phyloP scores from a whole-genome alignment of 78 protist species.

The Dictyostelium brefeldianum region DNA sequence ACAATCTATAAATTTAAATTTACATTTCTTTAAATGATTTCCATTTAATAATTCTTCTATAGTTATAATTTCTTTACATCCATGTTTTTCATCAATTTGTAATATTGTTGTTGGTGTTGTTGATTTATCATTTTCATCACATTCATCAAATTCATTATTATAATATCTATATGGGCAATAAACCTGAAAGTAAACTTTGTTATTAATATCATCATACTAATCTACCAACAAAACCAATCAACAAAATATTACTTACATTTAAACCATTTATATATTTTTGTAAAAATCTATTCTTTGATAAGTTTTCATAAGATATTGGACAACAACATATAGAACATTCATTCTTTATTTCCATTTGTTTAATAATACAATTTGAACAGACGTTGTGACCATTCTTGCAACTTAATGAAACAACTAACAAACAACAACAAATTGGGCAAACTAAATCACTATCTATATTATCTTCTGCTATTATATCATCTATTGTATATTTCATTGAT shows the following conservation, averaged over 20 bases:
- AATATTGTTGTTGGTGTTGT: no score
- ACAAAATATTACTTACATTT: background rate
- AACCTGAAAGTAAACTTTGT: background rate
- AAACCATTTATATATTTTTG: conserved; percentile 11
- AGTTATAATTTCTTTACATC: conserved; percentile 13
- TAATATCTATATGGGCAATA: conserved; percentile 2
- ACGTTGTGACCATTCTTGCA: background rate
- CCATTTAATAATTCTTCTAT: background rate
- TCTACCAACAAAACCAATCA: background rate
- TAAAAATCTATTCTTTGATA: background rate
- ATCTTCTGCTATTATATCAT: background rate
- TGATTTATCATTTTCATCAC: background rate
- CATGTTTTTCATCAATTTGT: background rate
- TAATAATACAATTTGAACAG: background rate
- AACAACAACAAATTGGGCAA: background rate
- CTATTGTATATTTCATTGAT: conserved; percentile 5
- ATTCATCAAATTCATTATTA: background rate
- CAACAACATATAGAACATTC: background rate
- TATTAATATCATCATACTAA: background rate
- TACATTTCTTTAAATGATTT: background rate
- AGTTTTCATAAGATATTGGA: background rate
- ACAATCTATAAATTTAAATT: conserved; percentile 3
- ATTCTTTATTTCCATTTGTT: conserved; percentile 2
- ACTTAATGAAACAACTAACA: background rate
- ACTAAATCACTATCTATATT: background rate